Evolutionary conservation across 106 monocot genomes (phyloP).

Genomic region (Agapanthus africanus): DNA sequence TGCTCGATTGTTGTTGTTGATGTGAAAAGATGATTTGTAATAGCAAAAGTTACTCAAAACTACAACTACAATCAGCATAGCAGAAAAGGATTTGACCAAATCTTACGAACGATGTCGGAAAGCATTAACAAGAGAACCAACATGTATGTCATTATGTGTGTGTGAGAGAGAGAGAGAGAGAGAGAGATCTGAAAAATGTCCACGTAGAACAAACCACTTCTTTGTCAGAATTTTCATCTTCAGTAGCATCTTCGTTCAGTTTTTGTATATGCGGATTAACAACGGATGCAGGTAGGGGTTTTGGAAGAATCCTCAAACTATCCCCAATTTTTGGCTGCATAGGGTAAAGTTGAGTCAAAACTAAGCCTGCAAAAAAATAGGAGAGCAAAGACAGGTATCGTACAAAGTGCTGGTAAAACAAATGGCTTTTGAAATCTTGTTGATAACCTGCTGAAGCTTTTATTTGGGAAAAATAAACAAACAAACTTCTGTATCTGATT

Average conservation of each 20-base stretch:
- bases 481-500: background rate
- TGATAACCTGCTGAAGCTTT: too few relatives aligned
- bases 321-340: slow-evolving; percentile 39
- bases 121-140: background rate
- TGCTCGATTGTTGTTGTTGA: background rate
- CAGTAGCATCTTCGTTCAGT: slow-evolving; percentile 13
- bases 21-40: background rate
- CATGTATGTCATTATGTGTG: too few relatives aligned
- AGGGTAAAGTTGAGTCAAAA: background rate
- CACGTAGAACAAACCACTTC: slow-evolving; percentile 14
- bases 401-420: background rate
- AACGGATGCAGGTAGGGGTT: slow-evolving; percentile 27
- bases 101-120: background rate
- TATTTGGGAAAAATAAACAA: too few relatives aligned
- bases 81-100: background rate
- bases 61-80: background rate
- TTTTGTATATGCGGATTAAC: slow-evolving; percentile 6
- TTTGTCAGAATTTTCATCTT: slow-evolving; percentile 16
- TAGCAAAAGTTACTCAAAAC: background rate
- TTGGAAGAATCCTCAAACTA: slow-evolving; percentile 36
- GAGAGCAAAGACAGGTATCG: background rate
- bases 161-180: too few relatives aligned
- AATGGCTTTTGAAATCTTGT: background rate
- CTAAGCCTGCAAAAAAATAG: background rate
- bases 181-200: too few relatives aligned